Conservation (phyloP, 345 rosid species). For the Kernera saxatilis region DNA sequence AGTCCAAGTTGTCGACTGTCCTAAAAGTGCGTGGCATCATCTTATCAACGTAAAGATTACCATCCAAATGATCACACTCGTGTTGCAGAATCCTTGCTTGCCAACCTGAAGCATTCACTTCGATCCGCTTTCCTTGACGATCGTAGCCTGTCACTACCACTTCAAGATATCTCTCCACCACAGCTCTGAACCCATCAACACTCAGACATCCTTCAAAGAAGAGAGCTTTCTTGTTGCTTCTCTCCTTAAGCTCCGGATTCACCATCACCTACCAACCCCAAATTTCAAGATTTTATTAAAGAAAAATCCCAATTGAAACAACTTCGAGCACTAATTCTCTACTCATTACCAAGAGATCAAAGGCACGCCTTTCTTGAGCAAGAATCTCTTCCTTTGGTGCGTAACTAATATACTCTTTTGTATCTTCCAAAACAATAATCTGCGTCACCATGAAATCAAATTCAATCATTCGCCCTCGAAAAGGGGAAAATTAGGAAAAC, state of each 20-base stretch:
- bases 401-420: constrained; percentile 70
- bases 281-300: not conserved
- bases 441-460: constrained; percentile 21
- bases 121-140: constrained; percentile 54
- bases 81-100: constrained; percentile 89
- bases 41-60: constrained; percentile 79
- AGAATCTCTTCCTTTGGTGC: constrained; percentile 63
- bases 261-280: constrained; percentile 58
- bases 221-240: constrained; percentile 54
- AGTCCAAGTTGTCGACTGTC: constrained; percentile 61
- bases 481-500: not conserved
- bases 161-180: constrained; percentile 72
- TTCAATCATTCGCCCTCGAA: not conserved
- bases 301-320: not conserved
- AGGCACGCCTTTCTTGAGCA: constrained; percentile 68
- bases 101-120: constrained; percentile 87
- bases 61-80: constrained; percentile 88
- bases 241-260: constrained; percentile 72
- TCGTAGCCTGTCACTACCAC: constrained; percentile 75
- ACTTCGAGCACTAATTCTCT: not conserved
- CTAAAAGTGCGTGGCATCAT: constrained; percentile 81
- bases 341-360: constrained; percentile 66
- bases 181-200: constrained; percentile 81
- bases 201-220: constrained; percentile 91
- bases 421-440: constrained; percentile 92